Base-by-base conservation (phyloP, 371 early-diverging fungal genomes). In the Rhizomucor miehei region DNA sequence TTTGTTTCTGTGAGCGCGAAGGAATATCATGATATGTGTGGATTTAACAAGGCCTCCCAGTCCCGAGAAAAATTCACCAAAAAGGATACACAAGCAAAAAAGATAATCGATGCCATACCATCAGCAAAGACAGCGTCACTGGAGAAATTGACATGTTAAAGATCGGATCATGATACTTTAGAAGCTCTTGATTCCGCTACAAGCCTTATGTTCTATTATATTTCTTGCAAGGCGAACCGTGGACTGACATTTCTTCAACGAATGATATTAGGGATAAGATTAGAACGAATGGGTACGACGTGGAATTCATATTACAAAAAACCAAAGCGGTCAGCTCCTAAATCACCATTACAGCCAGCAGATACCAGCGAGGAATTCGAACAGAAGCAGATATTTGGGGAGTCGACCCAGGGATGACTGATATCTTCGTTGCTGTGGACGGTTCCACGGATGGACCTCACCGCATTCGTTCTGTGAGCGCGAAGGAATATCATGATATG, bases 361-460 rank as follows among this genome's bases (percentile, higher is more conserved):
- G 17, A 20, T 6, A 46, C 5, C 23, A n/a, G n/a, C 16, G 5
- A 20, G 39, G 24, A 9, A 6, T 8, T 29, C 8, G 29, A 29
- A 29, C n/a, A 29, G 29, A 29, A 29, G 19, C 41, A 16, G 11
- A 3, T 19, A 34, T 47, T 2, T 58, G 47, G 48, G 58, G 52
- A 21, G 58, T 52, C 6, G 58, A 58, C 48, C 58, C 52, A 3
- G 48, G 58, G 9, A 23, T 48, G 3, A 58, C 52, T 1, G 58
- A 58, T 14, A 25, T 48, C 6, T 58, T 58, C 40, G 52, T 58
- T 9, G 52, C 40, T 2, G 47, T 35, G 16, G 52, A 58, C 44
- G 52, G 48, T 17, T 12, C 12, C 29, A 44, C 10, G 1, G 36
- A 19, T 12, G 41, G 39, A n/a, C 0, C 36, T 8, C 44, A 47